phyloP scores from a whole-genome alignment of 352 stramenopile genomes.

The Globisporangium viniferum region DNA sequence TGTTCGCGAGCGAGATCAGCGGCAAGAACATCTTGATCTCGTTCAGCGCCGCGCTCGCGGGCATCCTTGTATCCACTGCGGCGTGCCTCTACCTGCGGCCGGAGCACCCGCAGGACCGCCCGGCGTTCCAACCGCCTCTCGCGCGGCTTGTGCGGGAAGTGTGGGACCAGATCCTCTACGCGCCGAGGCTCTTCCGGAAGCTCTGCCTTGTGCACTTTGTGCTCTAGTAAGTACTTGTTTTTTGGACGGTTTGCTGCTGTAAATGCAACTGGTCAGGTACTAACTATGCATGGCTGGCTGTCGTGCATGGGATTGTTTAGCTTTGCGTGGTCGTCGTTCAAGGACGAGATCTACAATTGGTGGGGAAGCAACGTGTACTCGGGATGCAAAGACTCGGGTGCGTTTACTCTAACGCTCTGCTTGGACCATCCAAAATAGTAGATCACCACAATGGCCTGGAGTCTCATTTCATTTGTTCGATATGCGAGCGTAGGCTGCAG shows the following conservation, averaged over 20 bases:
- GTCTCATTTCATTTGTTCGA: background rate
- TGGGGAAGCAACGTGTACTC: constrained; percentile 68
- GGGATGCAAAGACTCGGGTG: constrained; percentile 56
- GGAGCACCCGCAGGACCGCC: constrained; percentile 59
- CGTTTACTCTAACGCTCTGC: background rate
- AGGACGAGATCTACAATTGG: constrained; percentile 71
- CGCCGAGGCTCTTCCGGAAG: constrained; percentile 60
- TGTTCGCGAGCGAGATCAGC: constrained; percentile 72
- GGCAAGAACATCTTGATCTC: constrained; percentile 59
- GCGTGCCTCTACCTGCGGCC: constrained; percentile 53
- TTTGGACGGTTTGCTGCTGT: background rate
- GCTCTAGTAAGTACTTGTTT: constrained; percentile 38
- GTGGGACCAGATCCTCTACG: constrained; percentile 59
- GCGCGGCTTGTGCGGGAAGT: constrained; percentile 51
- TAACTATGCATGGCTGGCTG: background rate
- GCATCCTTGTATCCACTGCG: constrained; percentile 46
- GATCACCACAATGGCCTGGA: background rate
- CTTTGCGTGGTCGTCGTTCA: constrained; percentile 74
- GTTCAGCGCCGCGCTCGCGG: constrained; percentile 49
- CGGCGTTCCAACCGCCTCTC: constrained; percentile 51
- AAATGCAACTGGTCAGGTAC: background rate
- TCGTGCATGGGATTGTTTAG: constrained; percentile 15
- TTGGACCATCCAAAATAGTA: background rate
- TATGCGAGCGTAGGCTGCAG: constrained; percentile 31
- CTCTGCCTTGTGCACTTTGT: constrained; percentile 71